Evolutionary conservation across 148 eudicot genomes (phyloP), one percentile per base, ranked within the genome.

Genomic region (Silene conica): DNA sequence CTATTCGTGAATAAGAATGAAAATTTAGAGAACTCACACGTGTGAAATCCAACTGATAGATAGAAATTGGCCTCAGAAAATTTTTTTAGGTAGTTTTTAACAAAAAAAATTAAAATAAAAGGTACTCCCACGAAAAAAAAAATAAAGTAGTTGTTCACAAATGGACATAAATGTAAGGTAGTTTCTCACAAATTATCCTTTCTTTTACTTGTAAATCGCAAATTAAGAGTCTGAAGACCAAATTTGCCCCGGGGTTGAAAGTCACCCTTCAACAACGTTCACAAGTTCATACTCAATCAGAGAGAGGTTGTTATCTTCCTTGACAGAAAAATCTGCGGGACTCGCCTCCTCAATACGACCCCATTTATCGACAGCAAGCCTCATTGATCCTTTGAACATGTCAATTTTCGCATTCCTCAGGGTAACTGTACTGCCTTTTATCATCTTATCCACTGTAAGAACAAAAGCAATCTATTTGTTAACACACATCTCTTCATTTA

Each of bases 241-340:
- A 8, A n/a, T 16, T 22, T 19, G 8, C 3, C 12, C 21, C 23
- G 5, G 11, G 69, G 50, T 34, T 65, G 7, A 3, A 65, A 38
- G 23, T 65, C 20, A 65, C 22, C 69, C 50, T 65, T 65, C 69
- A 1, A 65, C 69, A 38, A 82, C 82, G 76, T 76, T 75, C 76
- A 82, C 82, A 38, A 78, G 77, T 70, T 82, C 85, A 56, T 78
- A 82, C 74, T 82, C 85, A 20, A 80, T 57, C 8, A 80, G 66
- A 46, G 83, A 80, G 26, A 80, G 79, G 69, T 80, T 80, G 76
- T 80, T 80, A 72, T 80, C 83, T 70, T 80, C 79, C 63, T 76
- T 76, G 15, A 76, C 83, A 8, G 46, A 52, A 50, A 80, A 80
- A 43, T 71, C 22, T 21, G 76, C 79, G 4, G 83, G 64, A 45